Base-by-base conservation (phyloP, 768 basidiomycete genomes). In the Hygrocybe punicea region DNA sequence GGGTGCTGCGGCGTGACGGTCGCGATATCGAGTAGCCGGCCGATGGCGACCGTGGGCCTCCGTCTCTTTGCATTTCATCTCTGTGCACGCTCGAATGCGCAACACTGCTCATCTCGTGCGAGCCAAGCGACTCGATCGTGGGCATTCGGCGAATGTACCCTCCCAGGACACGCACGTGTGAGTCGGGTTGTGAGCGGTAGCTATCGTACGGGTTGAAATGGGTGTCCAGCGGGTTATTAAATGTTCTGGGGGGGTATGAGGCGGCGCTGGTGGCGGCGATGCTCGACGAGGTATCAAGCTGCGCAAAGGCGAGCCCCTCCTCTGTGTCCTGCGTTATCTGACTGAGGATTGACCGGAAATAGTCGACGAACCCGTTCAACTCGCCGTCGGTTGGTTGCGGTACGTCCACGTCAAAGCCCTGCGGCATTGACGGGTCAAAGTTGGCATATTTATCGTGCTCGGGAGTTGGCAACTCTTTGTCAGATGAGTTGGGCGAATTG, bases 111-210 rank as follows among this genome's bases (percentile, higher is more conserved):
- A 35, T 16, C 35, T 91, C 89, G 51, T 81, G 78, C 16, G 85
- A 87, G 39, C 87, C 88, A 68, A 90, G 77, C 42, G 83, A 84
- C 67, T 90, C 87, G 59, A 91, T 91, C 25, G 89, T 91, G 17
- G 87, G 84, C 89, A 91, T 89, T 37, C 89, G 85, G 51, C 80
- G 77, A 44, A 91, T 78, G 62, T 76, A 81, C 21, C 80, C 76
- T 53, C 87, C 86, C 55, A 91, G 72, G 49, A 91, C 77, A 6
- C 78, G 78, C 29, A 89, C 73, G 53, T 80, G 76, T 56, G 80
- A 77, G 37, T 81, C 81, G 19, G 77, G 73, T 17, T 74, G 73
- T 62, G 78, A 48, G 61, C 54, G 62, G 54, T 19, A 56, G 53
- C 48, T 55, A 46, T 33, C 37, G 54, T 52, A 47, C 17, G 49